Evolutionary conservation across 2,329 filamentous ascomycete species (phyloP).

Genomic region (Talaromyces verruculosus): DNA sequence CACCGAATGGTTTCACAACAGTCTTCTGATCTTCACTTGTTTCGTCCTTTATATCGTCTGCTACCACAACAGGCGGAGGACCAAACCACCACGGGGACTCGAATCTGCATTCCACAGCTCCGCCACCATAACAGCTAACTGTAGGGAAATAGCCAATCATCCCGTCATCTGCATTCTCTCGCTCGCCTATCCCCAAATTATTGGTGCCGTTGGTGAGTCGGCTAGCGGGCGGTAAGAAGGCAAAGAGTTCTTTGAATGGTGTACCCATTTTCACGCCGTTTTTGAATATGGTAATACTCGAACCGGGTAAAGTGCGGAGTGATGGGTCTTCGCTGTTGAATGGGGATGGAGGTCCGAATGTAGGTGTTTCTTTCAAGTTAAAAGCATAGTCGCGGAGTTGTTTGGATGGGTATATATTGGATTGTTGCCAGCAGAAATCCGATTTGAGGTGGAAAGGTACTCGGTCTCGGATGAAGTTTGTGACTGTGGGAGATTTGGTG

Average conservation of each 20-base stretch:
- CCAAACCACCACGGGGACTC: slow-evolving; percentile 91
- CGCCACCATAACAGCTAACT: slow-evolving; percentile 86
- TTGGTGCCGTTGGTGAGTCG: slow-evolving; percentile 45
- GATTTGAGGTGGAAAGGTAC: slow-evolving; percentile 93
- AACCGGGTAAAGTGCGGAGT: slow-evolving; percentile 83
- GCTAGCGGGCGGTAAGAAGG: slow-evolving; percentile 89
- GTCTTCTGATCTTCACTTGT: slow-evolving; percentile 19
- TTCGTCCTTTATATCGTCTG: slow-evolving; percentile 34
- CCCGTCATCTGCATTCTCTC: slow-evolving; percentile 88
- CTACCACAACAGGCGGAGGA: slow-evolving; percentile 55
- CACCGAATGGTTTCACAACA: slow-evolving; percentile 61
- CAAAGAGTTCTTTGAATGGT: slow-evolving; percentile 80
- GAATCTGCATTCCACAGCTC: slow-evolving; percentile 90
- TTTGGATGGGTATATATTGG: slow-evolving; percentile 69
- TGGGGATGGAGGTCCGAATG: slow-evolving; percentile 53
- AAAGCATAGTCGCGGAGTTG: slow-evolving; percentile 72
- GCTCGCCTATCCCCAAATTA: slow-evolving; percentile 61
- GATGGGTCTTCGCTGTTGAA: slow-evolving; percentile 68
- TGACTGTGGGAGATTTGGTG: slow-evolving; percentile 53
- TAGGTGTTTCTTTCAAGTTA: slow-evolving; percentile 48
- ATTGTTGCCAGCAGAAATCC: slow-evolving; percentile 82
- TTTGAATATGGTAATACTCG: slow-evolving; percentile 85
- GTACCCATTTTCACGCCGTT: slow-evolving; percentile 86
- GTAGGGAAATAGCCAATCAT: slow-evolving; percentile 95
- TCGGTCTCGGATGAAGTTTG: slow-evolving; percentile 89